Conservation (phyloP, 345 rosid species). For the Sisymbrium irio region DNA sequence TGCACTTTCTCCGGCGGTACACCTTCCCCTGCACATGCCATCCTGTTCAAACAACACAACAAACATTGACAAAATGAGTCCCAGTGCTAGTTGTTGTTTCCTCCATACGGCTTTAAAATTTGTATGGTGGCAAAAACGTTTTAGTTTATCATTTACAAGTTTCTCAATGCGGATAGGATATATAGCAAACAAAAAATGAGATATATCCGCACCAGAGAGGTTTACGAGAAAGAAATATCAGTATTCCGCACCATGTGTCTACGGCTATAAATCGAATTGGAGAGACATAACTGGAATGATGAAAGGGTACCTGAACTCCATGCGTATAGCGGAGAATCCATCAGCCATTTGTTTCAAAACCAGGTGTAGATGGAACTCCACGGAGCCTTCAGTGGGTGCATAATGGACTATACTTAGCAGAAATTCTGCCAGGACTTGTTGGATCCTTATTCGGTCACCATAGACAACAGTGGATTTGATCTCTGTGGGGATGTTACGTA, state of each 20-base stretch:
- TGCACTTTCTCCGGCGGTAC: conserved; percentile 79
- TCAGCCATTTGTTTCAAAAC: conserved; percentile 53
- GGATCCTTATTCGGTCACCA: conserved; percentile 84
- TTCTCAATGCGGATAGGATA: not conserved
- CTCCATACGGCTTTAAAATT: not conserved
- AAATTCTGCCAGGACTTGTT: conserved; percentile 83
- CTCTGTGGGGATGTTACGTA: conserved; percentile 85
- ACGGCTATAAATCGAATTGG: not conserved
- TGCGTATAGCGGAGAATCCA: conserved; percentile 46
- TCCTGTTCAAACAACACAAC: conserved; percentile 40
- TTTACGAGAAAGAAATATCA: not conserved
- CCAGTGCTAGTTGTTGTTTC: too few species aligned
- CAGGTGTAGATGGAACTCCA: conserved; percentile 70
- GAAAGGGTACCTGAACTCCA: conserved; percentile 70
- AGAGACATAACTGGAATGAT: not conserved
- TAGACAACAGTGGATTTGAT: conserved; percentile 68
- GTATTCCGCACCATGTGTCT: too few species aligned
- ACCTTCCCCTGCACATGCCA: conserved; percentile 89
- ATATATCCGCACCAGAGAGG: not conserved
- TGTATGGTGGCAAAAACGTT: not conserved
- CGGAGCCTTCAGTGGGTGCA: conserved; percentile 71
- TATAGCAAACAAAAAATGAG: not conserved
- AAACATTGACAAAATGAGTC: not conserved
- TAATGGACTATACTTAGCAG: conserved; percentile 65
- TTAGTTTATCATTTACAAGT: not conserved